These are phyloP conservation scores for Solanum tarijense DNA, from an alignment of 257 asterid genomes.

Conservation along the genomic window DNA sequence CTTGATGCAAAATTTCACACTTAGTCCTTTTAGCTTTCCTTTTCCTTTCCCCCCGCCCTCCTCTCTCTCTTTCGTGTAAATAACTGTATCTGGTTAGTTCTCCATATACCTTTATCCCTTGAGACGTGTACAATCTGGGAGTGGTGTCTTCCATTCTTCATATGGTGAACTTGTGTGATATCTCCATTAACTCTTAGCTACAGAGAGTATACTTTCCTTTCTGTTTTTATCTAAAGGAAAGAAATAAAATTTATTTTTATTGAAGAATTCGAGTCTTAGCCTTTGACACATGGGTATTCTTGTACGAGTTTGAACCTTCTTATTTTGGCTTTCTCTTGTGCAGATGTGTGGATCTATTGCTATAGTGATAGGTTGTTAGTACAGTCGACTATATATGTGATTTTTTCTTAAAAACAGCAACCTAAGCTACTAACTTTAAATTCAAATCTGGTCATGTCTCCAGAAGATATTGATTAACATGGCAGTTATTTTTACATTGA, in stretches of 20 bases:
- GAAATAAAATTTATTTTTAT: constrained; percentile 6
- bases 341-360: neutral
- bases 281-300: neutral
- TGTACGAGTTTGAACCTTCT: neutral
- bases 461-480: neutral
- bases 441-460: neutral
- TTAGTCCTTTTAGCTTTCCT: neutral
- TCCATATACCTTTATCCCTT: neutral
- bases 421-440: neutral
- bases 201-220: constrained; percentile 17
- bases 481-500: neutral
- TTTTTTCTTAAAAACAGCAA: neutral
- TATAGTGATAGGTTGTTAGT: no score
- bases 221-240: constrained; percentile 35
- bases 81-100: constrained; percentile 15
- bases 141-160: neutral
- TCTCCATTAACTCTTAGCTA: neutral
- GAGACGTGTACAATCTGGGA: neutral
- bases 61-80: constrained; percentile 24
- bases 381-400: neutral
- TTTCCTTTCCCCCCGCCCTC: neutral
- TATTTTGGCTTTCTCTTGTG: neutral
- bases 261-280: neutral
- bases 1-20: neutral
- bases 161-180: neutral